phyloP scores from a whole-genome alignment of 495 filamentous ascomycete species.

The Trichoderma gamsii region DNA sequence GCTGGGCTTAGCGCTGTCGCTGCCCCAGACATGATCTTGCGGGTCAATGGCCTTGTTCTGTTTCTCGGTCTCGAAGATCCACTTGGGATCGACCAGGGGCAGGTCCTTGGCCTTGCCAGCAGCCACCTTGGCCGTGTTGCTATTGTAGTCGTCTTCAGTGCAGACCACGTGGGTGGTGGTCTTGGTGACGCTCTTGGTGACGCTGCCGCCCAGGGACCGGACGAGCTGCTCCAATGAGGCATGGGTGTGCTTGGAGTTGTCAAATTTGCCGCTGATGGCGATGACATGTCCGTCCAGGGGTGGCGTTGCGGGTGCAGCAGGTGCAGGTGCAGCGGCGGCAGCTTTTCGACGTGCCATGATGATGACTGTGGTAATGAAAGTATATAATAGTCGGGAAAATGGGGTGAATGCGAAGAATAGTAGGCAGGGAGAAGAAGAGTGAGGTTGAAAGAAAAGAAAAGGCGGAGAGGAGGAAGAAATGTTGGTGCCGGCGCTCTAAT shows the following conservation, averaged over 20 bases:
- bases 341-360: background rate
- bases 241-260: conserved; percentile 42
- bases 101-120: conserved; percentile 44
- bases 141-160: conserved; percentile 47
- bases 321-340: background rate
- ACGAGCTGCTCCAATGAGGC: conserved; percentile 39
- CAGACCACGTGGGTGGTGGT: conserved; percentile 57
- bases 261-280: conserved; percentile 57
- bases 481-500: background rate
- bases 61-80: conserved; percentile 51
- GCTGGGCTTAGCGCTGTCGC: background rate
- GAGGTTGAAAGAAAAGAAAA: background rate
- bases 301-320: background rate
- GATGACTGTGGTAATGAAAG: background rate
- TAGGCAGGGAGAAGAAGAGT: background rate
- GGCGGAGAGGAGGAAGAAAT: background rate
- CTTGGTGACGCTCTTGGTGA: conserved; percentile 39
- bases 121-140: conserved; percentile 42
- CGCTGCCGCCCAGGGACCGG: conserved; percentile 43
- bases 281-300: conserved; percentile 26
- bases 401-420: background rate
- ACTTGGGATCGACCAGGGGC: conserved; percentile 54
- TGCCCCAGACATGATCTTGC: background rate
- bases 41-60: conserved; percentile 34
- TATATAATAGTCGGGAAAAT: no score